Evolutionary conservation across 345 rosid genomes (phyloP), one percentile per base, ranked within the genome.

Genomic region (Eucalyptus cladocalyx): DNA sequence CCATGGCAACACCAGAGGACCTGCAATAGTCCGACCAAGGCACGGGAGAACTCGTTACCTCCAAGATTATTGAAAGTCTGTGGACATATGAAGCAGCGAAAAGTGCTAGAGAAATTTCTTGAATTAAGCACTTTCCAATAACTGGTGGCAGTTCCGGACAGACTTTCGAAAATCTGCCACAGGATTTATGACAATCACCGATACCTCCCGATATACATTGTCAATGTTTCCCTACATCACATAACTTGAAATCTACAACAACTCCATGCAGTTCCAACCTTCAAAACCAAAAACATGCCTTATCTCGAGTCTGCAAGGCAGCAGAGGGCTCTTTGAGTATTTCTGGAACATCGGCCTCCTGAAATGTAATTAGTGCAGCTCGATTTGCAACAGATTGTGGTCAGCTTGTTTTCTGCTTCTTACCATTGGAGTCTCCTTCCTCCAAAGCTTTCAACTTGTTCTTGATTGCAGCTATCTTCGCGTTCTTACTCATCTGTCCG

Each of bases 381-480:
- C 9, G 9, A 76, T 76, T 23, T 40, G 85, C 47, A 12, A 51
- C 26, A 26, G 43, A 49, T n/a, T 45, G 88, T 50, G 8, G 37
- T 91, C 92, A 90, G 85, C 92, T 89, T 86, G 76, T 93, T 91
- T 95, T 97, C 90, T 89, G 97, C 94, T 94, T 97, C 95, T 97
- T 97, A 37, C 88, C 69, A 45, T 93, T 67, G 23, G 92, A 86
- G 56, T 89, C 92, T 91, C 93, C 95, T 54, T 95, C 97, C 87
- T 96, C 99, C 93, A 97, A 92, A 72, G 95, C 91, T 93, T 94
- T 96, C 93, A 97, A 91, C 91, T 97, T 97, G 94, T 92, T 96
- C 95, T 95, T 97, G 80, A 96, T 96, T n/a, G 97, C 99, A 53
- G 98, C 93, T 89, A 96, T 95, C 92, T 95, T 96, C 21, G 95